Base-by-base conservation (phyloP, 1,284 basidiomycete genomes). In the Sphagnurus paluster region DNA sequence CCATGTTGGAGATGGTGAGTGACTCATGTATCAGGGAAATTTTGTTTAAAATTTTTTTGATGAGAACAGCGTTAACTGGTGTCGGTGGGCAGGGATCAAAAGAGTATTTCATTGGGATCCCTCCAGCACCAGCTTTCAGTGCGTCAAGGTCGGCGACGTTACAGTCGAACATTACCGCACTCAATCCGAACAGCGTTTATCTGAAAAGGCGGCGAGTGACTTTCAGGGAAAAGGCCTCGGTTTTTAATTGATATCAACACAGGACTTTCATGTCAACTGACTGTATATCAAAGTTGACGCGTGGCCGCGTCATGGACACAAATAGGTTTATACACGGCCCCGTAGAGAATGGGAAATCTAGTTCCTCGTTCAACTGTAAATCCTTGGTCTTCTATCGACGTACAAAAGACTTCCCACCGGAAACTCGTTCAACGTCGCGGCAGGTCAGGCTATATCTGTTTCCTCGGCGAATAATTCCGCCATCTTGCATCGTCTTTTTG, bases 361-460 rank as follows among this genome's bases (percentile, higher is more conserved):
- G n/a, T n/a, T n/a, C n/a, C n/a, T n/a, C n/a, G n/a, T n/a, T n/a
- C n/a, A n/a, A n/a, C n/a, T n/a, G n/a, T n/a, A n/a, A n/a, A n/a
- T n/a, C n/a, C n/a, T n/a, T n/a, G n/a, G n/a, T n/a, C 25, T 28
- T 53, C 48, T 50, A 48, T 49, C 42, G 46, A 46, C 49, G 49
- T 34, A 55, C 34, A 38, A 57, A 46, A 8, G 45, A 46, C 36
- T 53, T 56, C 26, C 47, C 44, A 19, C 40, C 54, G 6, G 66
- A 65, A 39, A 90, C 82, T 58, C 77, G 84, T 50, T 75, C 75
- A 5, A 94, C 89, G 59, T 90, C 89, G 39, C 94, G 77, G 65
- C 91, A 97, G 1, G 93, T 97, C 58, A 97, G 66, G 65, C 92
- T 96, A 44, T 89, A 79, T 58, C 94, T 70, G 23, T 76, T 77